Conservation (phyloP, 2,329 filamentous ascomycete species). For the Aureobasidium melanogenum region DNA sequence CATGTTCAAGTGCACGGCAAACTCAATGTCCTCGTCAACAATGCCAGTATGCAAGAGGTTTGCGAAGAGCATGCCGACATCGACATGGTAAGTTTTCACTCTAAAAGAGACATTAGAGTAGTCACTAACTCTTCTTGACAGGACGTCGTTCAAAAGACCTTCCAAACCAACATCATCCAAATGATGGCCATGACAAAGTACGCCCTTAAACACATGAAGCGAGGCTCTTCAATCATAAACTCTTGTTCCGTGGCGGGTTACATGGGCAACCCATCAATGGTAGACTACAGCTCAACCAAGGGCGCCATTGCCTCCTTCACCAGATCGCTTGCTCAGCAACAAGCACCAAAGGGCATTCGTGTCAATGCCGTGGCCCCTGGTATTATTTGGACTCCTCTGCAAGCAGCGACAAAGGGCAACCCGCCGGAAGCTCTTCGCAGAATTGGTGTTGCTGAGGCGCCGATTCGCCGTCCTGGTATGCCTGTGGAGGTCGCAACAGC, state of each 20-base stretch:
- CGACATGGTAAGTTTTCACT: no score
- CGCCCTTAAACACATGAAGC: conserved; percentile 46
- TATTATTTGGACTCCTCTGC: conserved; percentile 32
- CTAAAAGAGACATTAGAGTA: no score
- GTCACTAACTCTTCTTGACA: no score
- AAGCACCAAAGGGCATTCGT: conserved; percentile 47
- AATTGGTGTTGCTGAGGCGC: conserved; percentile 19
- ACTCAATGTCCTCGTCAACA: conserved; percentile 47
- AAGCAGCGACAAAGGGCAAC: conserved; percentile 33
- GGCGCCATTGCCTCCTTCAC: conserved; percentile 51
- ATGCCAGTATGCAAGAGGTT: conserved; percentile 49
- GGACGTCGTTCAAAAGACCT: conserved; percentile 47
- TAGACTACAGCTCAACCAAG: conserved; percentile 51
- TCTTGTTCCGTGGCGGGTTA: conserved; percentile 43
- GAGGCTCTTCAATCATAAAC: conserved; percentile 46
- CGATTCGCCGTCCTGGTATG: conserved; percentile 23
- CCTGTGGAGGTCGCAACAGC: conserved; percentile 22
- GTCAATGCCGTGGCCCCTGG: conserved; percentile 34
- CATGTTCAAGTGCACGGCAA: conserved; percentile 40
- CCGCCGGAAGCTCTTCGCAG: conserved; percentile 17
- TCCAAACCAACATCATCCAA: conserved; percentile 43
- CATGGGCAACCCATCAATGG: conserved; percentile 34
- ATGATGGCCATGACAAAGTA: conserved; percentile 54
- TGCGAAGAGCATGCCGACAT: conserved; percentile 45
- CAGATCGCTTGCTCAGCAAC: conserved; percentile 41